Conservation (phyloP, 1,284 basidiomycete genomes). For the Tilletia setariae region DNA sequence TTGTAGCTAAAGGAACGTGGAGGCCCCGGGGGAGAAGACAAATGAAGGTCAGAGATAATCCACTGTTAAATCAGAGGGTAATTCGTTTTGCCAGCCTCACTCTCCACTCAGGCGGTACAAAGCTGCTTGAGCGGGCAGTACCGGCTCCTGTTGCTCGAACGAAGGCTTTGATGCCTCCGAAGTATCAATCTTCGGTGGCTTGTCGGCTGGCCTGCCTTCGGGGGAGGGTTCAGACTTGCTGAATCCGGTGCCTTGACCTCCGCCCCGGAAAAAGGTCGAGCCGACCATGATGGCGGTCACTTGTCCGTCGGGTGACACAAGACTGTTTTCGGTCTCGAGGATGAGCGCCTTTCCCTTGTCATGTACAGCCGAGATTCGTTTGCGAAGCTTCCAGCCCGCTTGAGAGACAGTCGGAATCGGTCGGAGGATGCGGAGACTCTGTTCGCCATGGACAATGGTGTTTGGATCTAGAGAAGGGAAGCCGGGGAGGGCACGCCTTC, state of each 20-base stretch:
- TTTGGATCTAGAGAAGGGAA: constrained; percentile 53
- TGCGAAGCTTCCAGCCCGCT: constrained; percentile 43
- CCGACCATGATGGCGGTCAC: constrained; percentile 42
- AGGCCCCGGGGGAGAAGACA: neutral
- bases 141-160: neutral
- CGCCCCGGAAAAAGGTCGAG: constrained; percentile 43
- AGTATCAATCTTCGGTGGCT: constrained; percentile 31
- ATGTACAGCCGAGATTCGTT: constrained; percentile 37
- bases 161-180: constrained; percentile 29
- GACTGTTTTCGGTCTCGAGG: constrained; percentile 38
- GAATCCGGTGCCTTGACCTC: constrained; percentile 41
- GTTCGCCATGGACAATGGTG: constrained; percentile 55
- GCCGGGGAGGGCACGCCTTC: constrained; percentile 29
- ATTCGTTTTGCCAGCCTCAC: neutral
- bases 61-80: neutral
- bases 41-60: neutral
- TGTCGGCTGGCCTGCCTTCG: constrained; percentile 26
- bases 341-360: constrained; percentile 41
- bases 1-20: constrained; percentile 28
- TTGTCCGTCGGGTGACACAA: constrained; percentile 37
- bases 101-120: constrained; percentile 43
- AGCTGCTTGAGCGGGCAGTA: constrained; percentile 30
- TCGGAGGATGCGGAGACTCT: constrained; percentile 52
- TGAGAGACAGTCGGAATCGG: constrained; percentile 39
- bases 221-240: constrained; percentile 25